phyloP scores from a whole-genome alignment of 2,329 filamentous ascomycete species.

The Colletotrichum sp. region DNA sequence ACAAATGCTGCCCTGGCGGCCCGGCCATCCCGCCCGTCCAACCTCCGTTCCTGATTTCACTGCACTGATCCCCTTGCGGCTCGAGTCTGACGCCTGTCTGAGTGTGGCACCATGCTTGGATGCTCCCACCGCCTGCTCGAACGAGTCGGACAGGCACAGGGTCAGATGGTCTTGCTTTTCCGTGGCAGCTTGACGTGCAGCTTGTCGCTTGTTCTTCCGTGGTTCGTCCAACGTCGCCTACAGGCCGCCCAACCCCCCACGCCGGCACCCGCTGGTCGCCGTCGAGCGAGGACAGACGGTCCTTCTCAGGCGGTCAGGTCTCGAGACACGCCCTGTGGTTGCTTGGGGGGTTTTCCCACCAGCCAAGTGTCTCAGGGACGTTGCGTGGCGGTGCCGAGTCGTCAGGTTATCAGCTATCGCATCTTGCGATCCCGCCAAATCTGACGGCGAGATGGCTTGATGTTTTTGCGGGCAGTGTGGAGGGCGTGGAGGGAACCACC shows the following conservation, averaged over 20 bases:
- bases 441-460: conserved; percentile 14
- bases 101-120: conserved; percentile 13
- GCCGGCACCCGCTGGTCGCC: conserved; percentile 8
- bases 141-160: background rate
- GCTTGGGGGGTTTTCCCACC: background rate
- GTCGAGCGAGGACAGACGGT: background rate
- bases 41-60: conserved; percentile 6
- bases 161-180: background rate
- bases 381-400: conserved; percentile 3
- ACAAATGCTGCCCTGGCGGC: background rate
- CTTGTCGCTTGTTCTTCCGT: background rate
- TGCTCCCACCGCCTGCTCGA: conserved; percentile 16
- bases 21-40: conserved; percentile 11
- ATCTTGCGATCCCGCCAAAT: conserved; percentile 12
- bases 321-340: background rate
- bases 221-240: background rate
- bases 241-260: background rate
- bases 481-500: background rate
- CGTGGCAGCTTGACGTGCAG: conserved; percentile 6
- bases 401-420: conserved; percentile 10
- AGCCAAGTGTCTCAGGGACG: background rate
- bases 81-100: conserved; percentile 1
- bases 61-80: conserved; percentile 13
- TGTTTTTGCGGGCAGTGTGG: conserved; percentile 1
- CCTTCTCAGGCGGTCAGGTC: background rate